A percentile compares a stretch with the other conserved stretches of the same genome.
Conservation (phyloP, 2,329 filamentous ascomycete genomes). For the Colletotrichum falcatum region DNA sequence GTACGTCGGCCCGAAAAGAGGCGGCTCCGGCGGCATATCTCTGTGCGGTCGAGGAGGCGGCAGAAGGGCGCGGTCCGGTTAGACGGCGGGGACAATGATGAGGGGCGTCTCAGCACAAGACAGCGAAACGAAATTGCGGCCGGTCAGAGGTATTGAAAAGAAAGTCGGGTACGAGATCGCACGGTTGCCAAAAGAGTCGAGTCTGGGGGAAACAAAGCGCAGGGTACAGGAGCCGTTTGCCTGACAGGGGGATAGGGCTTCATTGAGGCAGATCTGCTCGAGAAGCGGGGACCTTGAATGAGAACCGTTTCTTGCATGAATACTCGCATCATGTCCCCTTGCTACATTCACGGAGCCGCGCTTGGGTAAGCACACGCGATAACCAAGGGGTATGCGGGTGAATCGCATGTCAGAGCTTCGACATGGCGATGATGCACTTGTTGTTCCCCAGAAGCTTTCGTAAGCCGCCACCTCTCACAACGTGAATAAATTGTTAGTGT, state of each 20-base stretch:
- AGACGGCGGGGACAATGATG: conserved; percentile 4
- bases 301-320: not conserved
- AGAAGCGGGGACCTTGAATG: not conserved
- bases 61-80: conserved; percentile 18
- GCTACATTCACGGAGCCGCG: too few relatives aligned
- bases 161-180: conserved; percentile 21
- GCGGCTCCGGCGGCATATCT: conserved; percentile 19
- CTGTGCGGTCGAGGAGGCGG: conserved; percentile 16
- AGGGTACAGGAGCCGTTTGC: conserved; percentile 12
- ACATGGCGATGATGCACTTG: not conserved
- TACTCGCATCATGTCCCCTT: not conserved
- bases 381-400: not conserved
- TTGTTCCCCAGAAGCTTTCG: not conserved
- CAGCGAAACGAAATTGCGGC: conserved; percentile 32
- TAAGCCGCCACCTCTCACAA: not conserved
- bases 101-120: not conserved
- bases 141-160: conserved; percentile 24
- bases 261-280: not conserved
- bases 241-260: not conserved
- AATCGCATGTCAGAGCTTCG: not conserved
- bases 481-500: not conserved
- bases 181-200: not conserved
- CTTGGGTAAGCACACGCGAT: not conserved
- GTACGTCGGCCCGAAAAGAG: conserved; percentile 13
- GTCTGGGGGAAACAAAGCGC: not conserved